Evolutionary conservation across 805 yeast genomes (phyloP).

Genomic region (Pichia deserticola): DNA sequence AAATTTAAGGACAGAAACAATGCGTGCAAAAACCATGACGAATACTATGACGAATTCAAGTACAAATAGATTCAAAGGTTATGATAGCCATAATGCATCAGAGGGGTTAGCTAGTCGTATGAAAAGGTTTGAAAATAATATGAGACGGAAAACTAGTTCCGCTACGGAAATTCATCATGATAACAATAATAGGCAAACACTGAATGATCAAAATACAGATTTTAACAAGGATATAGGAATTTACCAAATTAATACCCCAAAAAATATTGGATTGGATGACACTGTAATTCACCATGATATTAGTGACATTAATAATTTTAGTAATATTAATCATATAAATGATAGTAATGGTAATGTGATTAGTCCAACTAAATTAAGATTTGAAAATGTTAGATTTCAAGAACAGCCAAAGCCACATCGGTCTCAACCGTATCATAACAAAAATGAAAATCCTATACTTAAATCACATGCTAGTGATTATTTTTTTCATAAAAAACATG

Average conservation of each 20-base stretch:
- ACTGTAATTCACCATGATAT: no score
- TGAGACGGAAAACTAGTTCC: background rate
- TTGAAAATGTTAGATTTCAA: background rate
- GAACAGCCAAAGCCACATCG: background rate
- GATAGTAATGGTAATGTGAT: background rate
- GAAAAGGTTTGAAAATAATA: constrained; percentile 5
- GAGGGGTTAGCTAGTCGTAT: constrained; percentile 17
- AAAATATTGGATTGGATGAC: no score
- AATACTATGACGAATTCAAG: constrained; percentile 8
- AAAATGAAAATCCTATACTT: no score
- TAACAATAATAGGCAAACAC: no score
- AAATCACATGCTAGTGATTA: background rate
- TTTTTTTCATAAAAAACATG: background rate
- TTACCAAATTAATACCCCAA: no score
- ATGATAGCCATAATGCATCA: constrained; percentile 25
- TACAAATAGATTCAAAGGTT: constrained; percentile 5
- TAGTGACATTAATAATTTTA: no score
- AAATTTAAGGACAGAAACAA: constrained; percentile 32
- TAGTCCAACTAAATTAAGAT: background rate
- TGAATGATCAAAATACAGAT: no score
- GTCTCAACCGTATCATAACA: no score
- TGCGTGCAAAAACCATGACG: constrained; percentile 16
- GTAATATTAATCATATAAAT: constrained; percentile 6
- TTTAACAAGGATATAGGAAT: no score
- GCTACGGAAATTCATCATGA: background rate